Evolutionary conservation across 345 rosid species (phyloP).

Genomic region (Syzygium aromaticum): DNA sequence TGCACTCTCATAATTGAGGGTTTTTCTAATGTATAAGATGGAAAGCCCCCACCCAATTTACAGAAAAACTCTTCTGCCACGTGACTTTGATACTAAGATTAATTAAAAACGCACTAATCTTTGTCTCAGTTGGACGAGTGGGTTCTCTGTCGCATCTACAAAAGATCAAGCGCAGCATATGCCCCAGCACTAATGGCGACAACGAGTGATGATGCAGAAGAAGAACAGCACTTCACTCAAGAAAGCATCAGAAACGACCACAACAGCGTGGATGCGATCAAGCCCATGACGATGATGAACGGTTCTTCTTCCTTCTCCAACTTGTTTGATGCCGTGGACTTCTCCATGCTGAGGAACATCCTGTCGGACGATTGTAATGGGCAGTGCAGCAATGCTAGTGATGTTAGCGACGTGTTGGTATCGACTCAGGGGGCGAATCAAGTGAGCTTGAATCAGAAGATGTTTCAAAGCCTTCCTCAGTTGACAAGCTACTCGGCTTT

Average conservation of each 20-base stretch:
- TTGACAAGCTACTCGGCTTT: background rate
- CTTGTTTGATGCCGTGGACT: constrained; percentile 63
- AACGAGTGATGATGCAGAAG: constrained; percentile 47
- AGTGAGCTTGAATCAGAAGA: background rate
- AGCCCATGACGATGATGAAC: background rate
- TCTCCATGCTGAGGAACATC: constrained; percentile 40
- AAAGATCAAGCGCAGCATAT: constrained; percentile 48
- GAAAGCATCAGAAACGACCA: constrained; percentile 20
- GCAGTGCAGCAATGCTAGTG: background rate
- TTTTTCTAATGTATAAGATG: background rate
- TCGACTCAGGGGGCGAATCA: background rate
- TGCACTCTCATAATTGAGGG: background rate
- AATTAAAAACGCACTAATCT: background rate
- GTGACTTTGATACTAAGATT: background rate
- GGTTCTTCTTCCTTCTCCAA: constrained; percentile 58
- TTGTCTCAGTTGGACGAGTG: constrained; percentile 64
- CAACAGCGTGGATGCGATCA: constrained; percentile 22
- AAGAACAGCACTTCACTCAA: constrained; percentile 29
- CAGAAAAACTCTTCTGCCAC: background rate
- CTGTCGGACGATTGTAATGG: constrained; percentile 25
- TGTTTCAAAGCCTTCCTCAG: background rate
- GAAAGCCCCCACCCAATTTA: background rate
- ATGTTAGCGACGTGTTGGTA: background rate
- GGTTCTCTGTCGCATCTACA: constrained; percentile 94
- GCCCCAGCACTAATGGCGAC: constrained; percentile 20